Conservation (phyloP, 148 eudicot species). For the Oxyria digyna region DNA sequence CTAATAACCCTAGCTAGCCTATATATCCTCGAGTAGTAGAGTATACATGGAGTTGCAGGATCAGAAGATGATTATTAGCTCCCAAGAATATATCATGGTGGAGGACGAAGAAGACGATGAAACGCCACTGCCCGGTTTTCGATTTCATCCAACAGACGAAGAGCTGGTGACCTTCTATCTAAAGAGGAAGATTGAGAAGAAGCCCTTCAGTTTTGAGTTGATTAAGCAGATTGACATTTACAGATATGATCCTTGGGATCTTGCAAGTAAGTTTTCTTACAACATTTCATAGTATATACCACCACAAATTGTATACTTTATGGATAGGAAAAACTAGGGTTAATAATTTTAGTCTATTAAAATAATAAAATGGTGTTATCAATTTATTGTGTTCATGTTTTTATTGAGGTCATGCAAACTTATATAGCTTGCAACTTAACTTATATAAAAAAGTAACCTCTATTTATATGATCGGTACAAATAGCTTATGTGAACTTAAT, state of each 20-base stretch:
- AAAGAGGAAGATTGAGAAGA: slow-evolving; percentile 56
- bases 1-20: too few relatives aligned
- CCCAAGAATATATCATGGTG: not conserved
- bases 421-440: too few relatives aligned
- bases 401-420: too few relatives aligned
- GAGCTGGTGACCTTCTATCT: slow-evolving; percentile 83
- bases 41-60: not conserved
- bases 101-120: slow-evolving; percentile 21
- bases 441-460: too few relatives aligned
- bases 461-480: too few relatives aligned
- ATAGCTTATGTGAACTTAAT: too few relatives aligned
- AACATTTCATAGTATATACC: not conserved
- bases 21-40: too few relatives aligned
- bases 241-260: slow-evolving; percentile 90
- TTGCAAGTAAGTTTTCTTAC: slow-evolving; percentile 46
- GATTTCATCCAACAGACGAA: slow-evolving; percentile 88
- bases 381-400: too few relatives aligned
- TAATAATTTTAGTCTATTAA: too few relatives aligned
- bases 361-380: too few relatives aligned
- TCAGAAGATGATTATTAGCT: not conserved
- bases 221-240: slow-evolving; percentile 80
- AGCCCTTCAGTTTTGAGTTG: slow-evolving; percentile 46
- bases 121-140: slow-evolving; percentile 60
- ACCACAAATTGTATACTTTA: not conserved
- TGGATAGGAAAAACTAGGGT: too few relatives aligned